These are phyloP conservation scores for Macadamia integrifolia DNA, from an alignment of 164 flowering plant species.

Conservation along the genomic window DNA sequence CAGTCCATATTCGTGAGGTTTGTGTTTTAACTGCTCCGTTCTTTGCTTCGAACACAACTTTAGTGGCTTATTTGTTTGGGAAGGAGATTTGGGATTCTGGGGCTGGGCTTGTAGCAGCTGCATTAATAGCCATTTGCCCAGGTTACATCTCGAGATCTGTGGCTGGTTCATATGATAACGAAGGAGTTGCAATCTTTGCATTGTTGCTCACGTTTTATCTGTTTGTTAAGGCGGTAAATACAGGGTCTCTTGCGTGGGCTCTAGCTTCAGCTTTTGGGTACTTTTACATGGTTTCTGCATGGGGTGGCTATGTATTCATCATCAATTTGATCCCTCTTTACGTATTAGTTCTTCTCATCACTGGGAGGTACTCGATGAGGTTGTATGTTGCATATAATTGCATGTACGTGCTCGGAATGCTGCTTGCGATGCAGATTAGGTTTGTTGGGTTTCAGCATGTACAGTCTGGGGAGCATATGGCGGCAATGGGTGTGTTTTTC, in stretches of 20 bases:
- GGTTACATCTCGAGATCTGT: slow-evolving; percentile 95
- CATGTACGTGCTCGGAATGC: slow-evolving; percentile 86
- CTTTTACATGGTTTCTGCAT: slow-evolving; percentile 97
- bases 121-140: slow-evolving; percentile 87
- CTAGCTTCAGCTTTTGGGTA: slow-evolving; percentile 89
- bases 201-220: slow-evolving; percentile 77
- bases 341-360: slow-evolving; percentile 80
- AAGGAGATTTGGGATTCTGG: slow-evolving; percentile 94
- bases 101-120: slow-evolving; percentile 92
- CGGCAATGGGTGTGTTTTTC: slow-evolving; percentile 98
- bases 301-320: slow-evolving; percentile 98
- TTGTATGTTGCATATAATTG: slow-evolving; percentile 86
- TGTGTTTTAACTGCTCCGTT: slow-evolving; percentile 95
- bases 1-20: slow-evolving; percentile 89
- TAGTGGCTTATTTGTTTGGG: slow-evolving; percentile 94
- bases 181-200: slow-evolving; percentile 92
- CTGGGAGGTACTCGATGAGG: slow-evolving; percentile 93
- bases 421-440: slow-evolving; percentile 97
- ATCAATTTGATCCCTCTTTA: slow-evolving; percentile 89
- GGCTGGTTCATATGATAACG: slow-evolving; percentile 95
- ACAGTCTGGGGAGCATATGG: slow-evolving; percentile 99
- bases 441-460: slow-evolving; percentile 99
- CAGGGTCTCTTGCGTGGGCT: slow-evolving; percentile 90
- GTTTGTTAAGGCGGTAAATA: slow-evolving; percentile 93
- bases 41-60: slow-evolving; percentile 87